Conservation (phyloP, 345 rosid species). For the Sisymbrium altissimum region DNA sequence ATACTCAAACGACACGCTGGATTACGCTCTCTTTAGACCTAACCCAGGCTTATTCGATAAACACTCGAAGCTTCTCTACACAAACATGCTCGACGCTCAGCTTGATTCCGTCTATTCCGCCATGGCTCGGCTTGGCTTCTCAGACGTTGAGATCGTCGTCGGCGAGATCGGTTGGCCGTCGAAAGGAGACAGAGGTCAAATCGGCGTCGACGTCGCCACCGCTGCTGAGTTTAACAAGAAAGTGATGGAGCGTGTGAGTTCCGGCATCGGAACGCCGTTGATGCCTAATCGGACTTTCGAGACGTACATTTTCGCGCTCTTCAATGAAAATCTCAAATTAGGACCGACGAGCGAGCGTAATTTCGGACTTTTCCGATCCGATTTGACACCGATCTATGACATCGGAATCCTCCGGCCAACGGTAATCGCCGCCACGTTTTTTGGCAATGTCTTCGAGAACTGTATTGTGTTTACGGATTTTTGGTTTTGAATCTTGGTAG, state of each 20-base stretch:
- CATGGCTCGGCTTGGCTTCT: constrained; percentile 57
- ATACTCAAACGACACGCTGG: constrained; percentile 54
- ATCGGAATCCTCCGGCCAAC: constrained; percentile 66
- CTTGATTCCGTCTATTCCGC: constrained; percentile 83
- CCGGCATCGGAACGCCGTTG: constrained; percentile 72
- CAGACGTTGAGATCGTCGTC: constrained; percentile 71
- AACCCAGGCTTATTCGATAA: constrained; percentile 56
- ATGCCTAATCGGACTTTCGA: constrained; percentile 87
- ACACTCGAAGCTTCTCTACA: constrained; percentile 47
- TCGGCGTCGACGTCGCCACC: constrained; percentile 49
- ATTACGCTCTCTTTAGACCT: constrained; percentile 72
- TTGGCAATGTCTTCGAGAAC: constrained; percentile 2
- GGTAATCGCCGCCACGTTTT: constrained; percentile 47
- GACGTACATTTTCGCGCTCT: constrained; percentile 79
- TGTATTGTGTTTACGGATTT: not conserved
- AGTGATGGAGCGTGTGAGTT: constrained; percentile 52
- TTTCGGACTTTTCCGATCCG: constrained; percentile 64
- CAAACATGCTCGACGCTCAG: constrained; percentile 89
- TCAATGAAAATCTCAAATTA: constrained; percentile 77
- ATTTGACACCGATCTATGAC: constrained; percentile 69
- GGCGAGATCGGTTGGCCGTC: constrained; percentile 97
- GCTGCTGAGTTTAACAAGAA: constrained; percentile 68
- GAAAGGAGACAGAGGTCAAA: constrained; percentile 52
- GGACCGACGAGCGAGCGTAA: constrained; percentile 72
- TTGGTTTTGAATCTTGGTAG: constrained; percentile 31